These are phyloP conservation scores for Paraconiothyrium sp. DNA, from an alignment of 2,329 filamentous ascomycete genomes.

Conservation along the genomic window DNA sequence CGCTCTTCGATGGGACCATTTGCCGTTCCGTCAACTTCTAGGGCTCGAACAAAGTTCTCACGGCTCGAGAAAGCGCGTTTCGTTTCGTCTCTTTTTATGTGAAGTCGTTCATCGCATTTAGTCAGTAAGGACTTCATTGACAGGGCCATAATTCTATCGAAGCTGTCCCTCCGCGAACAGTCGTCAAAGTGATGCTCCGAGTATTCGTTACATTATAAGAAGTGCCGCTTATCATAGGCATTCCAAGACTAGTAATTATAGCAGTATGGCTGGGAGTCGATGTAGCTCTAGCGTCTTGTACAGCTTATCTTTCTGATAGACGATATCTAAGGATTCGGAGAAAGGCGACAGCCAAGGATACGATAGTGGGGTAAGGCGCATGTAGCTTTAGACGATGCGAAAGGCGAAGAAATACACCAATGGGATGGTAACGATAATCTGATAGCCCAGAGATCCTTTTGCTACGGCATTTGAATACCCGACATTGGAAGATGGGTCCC, in stretches of 20 bases:
- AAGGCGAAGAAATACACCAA: background rate
- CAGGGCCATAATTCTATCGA: too few species aligned
- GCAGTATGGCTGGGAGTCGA: background rate
- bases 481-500: background rate
- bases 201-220: too few species aligned
- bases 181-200: too few species aligned
- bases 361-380: background rate
- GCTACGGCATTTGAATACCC: background rate
- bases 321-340: slow-evolving; percentile 14
- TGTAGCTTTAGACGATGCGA: background rate
- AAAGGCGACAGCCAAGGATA: slow-evolving; percentile 2
- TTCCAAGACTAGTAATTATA: background rate
- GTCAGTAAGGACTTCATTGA: too few species aligned
- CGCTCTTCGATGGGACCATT: too few species aligned
- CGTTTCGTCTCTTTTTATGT: too few species aligned
- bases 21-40: too few species aligned
- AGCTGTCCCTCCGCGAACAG: too few species aligned
- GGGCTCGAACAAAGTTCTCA: too few species aligned
- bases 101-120: too few species aligned
- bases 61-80: too few species aligned
- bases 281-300: slow-evolving; percentile 6
- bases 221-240: too few species aligned
- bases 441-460: background rate
- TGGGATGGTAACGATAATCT: background rate
- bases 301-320: slow-evolving; percentile 3